A percentile compares a stretch with the other conserved stretches of the same genome.
Evolutionary conservation across 2,329 filamentous ascomycete genomes (phyloP).

Genomic region (Lasiodiplodia gonubiensis): DNA sequence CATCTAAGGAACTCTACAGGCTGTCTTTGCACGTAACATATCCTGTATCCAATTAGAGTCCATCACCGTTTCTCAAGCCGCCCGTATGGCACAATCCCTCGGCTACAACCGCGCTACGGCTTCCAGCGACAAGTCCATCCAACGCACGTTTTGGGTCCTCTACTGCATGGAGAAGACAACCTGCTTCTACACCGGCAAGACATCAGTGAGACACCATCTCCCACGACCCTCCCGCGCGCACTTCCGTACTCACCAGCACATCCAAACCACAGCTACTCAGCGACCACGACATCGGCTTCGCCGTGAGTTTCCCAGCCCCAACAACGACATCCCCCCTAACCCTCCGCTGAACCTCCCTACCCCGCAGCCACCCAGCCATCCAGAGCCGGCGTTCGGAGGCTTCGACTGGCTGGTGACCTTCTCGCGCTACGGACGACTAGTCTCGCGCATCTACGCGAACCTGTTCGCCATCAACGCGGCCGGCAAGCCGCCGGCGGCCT

Average conservation of each 20-base stretch:
- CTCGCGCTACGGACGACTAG: constrained; percentile 40
- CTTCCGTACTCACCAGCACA: not conserved
- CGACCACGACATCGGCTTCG: constrained; percentile 48
- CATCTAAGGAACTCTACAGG: constrained; percentile 15
- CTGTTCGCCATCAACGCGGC: constrained; percentile 44
- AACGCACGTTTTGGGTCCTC: constrained; percentile 49
- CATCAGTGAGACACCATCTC: constrained; percentile 39
- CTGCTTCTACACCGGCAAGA: constrained; percentile 40
- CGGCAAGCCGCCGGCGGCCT: constrained; percentile 29
- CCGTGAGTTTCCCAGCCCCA: not conserved
- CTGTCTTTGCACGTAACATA: constrained; percentile 45
- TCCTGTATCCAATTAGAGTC: constrained; percentile 45
- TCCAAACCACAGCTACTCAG: constrained; percentile 38
- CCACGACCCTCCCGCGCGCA: not conserved
- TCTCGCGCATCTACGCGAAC: constrained; percentile 42
- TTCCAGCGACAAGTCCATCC: constrained; percentile 30
- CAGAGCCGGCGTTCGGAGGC: constrained; percentile 40
- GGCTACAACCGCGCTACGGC: constrained; percentile 39
- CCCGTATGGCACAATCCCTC: constrained; percentile 42
- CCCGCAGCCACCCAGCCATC: constrained; percentile 38
- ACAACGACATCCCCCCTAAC: not conserved
- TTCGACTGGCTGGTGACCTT: constrained; percentile 47
- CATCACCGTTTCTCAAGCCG: constrained; percentile 40
- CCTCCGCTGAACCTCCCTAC: not conserved
- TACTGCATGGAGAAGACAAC: constrained; percentile 48